Evolutionary conservation across 306 rosid species (phyloP).

Genomic region (Boehmeria nivea): DNA sequence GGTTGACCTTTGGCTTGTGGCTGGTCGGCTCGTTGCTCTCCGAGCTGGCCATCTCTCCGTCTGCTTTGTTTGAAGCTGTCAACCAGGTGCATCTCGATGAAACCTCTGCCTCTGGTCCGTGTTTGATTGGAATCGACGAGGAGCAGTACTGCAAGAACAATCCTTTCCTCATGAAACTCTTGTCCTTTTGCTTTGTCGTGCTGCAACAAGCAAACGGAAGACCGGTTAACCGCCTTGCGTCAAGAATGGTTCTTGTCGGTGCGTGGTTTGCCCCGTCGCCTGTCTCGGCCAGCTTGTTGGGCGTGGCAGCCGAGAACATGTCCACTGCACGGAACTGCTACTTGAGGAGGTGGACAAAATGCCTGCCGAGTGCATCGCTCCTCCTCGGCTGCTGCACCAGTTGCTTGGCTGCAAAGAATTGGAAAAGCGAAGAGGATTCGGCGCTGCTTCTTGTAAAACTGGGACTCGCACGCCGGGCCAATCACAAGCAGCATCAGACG

Average conservation of each 20-base stretch:
- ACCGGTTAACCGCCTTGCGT: constrained; percentile 44
- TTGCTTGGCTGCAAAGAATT: constrained; percentile 48
- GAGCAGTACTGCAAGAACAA: constrained; percentile 67
- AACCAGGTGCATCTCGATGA: constrained; percentile 47
- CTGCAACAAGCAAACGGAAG: constrained; percentile 45
- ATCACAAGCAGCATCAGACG: constrained; percentile 20
- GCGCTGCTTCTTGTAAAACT: constrained; percentile 57
- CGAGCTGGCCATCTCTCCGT: constrained; percentile 58
- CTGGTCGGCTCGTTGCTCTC: constrained; percentile 64
- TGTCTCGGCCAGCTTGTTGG: constrained; percentile 43
- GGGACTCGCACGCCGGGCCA: constrained; percentile 58
- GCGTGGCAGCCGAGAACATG: constrained; percentile 51
- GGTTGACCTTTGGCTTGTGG: constrained; percentile 69
- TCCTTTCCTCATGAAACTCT: constrained; percentile 64
- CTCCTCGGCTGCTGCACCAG: constrained; percentile 25
- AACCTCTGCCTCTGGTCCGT: constrained; percentile 23
- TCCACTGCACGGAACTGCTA: constrained; percentile 28
- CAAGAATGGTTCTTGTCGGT: constrained; percentile 66
- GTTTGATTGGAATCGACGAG: constrained; percentile 48
- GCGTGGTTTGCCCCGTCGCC: constrained; percentile 80
- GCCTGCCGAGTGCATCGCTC: constrained; percentile 28
- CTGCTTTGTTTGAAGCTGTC: constrained; percentile 58
- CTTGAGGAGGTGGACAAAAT: constrained; percentile 52
- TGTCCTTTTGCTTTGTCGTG: constrained; percentile 46
- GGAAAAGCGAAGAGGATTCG: constrained; percentile 79